Evolutionary conservation across 2,329 filamentous ascomycete species (phyloP), one percentile per base, ranked within the genome.

Genomic region (Aschersonia sp.): DNA sequence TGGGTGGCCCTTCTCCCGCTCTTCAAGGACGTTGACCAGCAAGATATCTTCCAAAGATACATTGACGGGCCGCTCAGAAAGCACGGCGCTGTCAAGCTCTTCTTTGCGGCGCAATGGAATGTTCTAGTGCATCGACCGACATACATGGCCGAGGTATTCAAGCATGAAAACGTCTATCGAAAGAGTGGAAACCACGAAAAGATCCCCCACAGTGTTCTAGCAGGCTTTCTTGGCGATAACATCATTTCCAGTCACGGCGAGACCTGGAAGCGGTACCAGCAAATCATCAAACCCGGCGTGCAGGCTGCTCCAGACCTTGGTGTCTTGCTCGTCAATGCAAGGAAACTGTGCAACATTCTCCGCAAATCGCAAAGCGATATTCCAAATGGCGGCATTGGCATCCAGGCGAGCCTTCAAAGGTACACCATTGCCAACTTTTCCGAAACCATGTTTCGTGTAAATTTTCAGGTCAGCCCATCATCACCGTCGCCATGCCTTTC

Each of bases 21-120:
- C 4, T 60, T 69, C 55, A 58, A 56, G 42, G 64, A 69, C 45
- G 62, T 67, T 22, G 68, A 70, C 48, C 67, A 71, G 54, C 59
- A 62, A 5, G 60, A 68, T 12, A 60, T 66, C 5, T 70, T 66
- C 52, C 54, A 52, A 10, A 49, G 55, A 45, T 67, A 69, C 52
- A 60, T 70, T 42, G 59, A 65, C 39, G 53, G 58, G 46, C 66
- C 65, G 2, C 54, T 68, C 5, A 56, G 57, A 8, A 57, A 56
- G n/a, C 61, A 66, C 43, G 66, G 71, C 4, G 70, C 69, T 1
- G 70, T 72, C 14, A 66, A 70, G 48, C 57, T 73, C 31, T 73
- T 69, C 58, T 72, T 72, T 35, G 70, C 64, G 1, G 68, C 66
- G 0, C 63, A 62, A 41, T 74, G 71, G 71, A 72, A 69, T 44